Conservation (phyloP, 371 early-diverging fungal genomes). For the Funneliformis caledonium region DNA sequence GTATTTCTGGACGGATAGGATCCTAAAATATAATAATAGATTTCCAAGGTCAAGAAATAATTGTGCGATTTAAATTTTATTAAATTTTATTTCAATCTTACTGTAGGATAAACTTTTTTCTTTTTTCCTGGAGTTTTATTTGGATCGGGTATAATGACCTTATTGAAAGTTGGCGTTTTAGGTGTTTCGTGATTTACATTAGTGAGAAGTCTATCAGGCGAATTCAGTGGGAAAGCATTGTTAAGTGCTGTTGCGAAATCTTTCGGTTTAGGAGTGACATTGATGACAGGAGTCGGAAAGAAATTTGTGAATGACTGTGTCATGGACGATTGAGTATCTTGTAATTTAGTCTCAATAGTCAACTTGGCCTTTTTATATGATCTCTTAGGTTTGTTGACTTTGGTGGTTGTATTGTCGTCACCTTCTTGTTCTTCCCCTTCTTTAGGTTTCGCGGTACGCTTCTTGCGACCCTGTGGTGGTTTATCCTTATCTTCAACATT, state of each 20-base stretch:
- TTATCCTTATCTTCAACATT: not conserved
- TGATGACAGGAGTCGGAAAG: not conserved
- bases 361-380: not conserved
- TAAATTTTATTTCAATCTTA: constrained; percentile 21
- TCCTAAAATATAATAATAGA: constrained; percentile 13
- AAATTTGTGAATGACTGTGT: not conserved
- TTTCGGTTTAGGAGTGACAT: not conserved
- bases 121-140: constrained; percentile 36
- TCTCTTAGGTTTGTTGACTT: not conserved
- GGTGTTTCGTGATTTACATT: not conserved
- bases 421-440: not conserved
- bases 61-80: not conserved
- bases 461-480: constrained; percentile 9
- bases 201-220: not conserved
- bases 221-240: not conserved
- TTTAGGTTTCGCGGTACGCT: constrained; percentile 13
- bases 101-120: constrained; percentile 28
- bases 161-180: not conserved
- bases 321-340: not conserved
- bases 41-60: not conserved
- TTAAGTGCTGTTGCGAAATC: not conserved
- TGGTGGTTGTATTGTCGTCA: not conserved
- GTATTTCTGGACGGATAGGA: constrained; percentile 18
- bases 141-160: not conserved
- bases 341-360: not conserved